Evolutionary conservation across 805 yeast genomes (phyloP).

Genomic region (Osmozyma mogii): DNA sequence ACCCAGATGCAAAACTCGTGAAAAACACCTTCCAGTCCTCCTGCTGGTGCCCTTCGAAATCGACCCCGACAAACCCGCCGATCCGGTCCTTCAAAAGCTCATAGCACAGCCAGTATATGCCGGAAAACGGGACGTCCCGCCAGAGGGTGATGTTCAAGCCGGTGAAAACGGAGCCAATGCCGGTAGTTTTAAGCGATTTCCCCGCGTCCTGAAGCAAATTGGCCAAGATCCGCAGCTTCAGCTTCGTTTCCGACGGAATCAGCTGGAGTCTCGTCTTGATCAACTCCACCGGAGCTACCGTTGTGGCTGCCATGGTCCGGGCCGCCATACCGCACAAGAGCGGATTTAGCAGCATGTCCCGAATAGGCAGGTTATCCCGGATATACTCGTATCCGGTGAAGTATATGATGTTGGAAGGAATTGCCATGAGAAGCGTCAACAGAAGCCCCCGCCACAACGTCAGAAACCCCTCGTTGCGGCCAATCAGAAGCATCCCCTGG

Average conservation of each 20-base stretch:
- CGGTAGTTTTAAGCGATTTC: conserved; percentile 45
- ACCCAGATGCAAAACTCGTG: conserved; percentile 73
- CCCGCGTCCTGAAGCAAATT: conserved; percentile 48
- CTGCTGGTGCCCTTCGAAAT: conserved; percentile 12
- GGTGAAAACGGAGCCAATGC: conserved; percentile 62
- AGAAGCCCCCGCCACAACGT: conserved; percentile 89
- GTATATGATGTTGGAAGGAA: conserved; percentile 89
- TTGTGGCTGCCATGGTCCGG: conserved; percentile 73
- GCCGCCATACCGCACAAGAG: conserved; percentile 81
- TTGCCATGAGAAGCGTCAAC: conserved; percentile 75
- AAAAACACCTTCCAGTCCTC: conserved; percentile 41
- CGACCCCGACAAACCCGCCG: conserved; percentile 16
- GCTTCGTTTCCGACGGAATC: conserved; percentile 42
- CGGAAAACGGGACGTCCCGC: conserved; percentile 97
- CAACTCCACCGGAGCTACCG: conserved; percentile 81
- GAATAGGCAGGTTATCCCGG: conserved; percentile 55
- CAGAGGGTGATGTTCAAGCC: conserved; percentile 85
- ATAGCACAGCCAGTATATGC: conserved; percentile 87
- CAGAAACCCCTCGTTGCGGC: conserved; percentile 60
- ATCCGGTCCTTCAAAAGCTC: conserved; percentile 39
- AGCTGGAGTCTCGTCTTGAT: conserved; percentile 85
- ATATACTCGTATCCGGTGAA: conserved; percentile 89
- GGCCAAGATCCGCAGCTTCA: conserved; percentile 23
- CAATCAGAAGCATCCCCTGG: conserved; percentile 63
- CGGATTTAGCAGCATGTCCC: conserved; percentile 56